Base-by-base conservation (phyloP, 108 stramenopile species). In the Fragilariopsis cylindrus region DNA sequence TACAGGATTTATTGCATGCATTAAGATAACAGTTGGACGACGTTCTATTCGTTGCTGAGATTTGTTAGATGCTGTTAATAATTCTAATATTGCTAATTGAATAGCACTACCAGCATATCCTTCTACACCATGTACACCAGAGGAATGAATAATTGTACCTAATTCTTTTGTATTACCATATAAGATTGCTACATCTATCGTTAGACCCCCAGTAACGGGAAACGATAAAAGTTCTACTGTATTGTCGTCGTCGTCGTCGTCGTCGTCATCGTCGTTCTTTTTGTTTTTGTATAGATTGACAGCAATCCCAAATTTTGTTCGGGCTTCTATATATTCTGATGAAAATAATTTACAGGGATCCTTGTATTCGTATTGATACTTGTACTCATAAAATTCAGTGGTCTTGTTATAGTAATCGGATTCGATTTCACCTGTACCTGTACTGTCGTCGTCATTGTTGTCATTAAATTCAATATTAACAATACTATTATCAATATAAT, bases 1-100 rank as follows among this genome's bases (percentile, higher is more conserved):
- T 62, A 75, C 81, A 1, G 95, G 95, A 69, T 96, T 96, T 30
- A 96, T 80, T 7, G 92, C 83, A 69, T 96, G 95, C 4, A 96
- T 77, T 7, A 96, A 56, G n/a, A 96, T 73, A 8, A 93, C 58
- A n/a, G 88, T 87, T 4, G 88, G 82, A 40, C 67, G 72, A 9
- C 18, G n/a, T 60, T 21, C 18, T 40, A 21, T 1, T 57, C 57
- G 30, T 57, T 21, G 57, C 15, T 9, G 30, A 30, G 30, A 30
- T 18, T 65, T 18, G 12, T 21, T 12, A 19, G 47, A 40, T 12
- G 47, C 52, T 21, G 62, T 67, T 15, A 72, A 70, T 54, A 73
- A 44, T 65, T 69, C 65, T 19, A 94, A 55, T 56, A 86, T 81
- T 13, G 85, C 83, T 46, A 88, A 48, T 73, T 96, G 95, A 57